A percentile compares a stretch with the other conserved stretches of the same genome.
Conservation (phyloP, 257 asterid genomes). For the Nicotiana noctiflora region DNA sequence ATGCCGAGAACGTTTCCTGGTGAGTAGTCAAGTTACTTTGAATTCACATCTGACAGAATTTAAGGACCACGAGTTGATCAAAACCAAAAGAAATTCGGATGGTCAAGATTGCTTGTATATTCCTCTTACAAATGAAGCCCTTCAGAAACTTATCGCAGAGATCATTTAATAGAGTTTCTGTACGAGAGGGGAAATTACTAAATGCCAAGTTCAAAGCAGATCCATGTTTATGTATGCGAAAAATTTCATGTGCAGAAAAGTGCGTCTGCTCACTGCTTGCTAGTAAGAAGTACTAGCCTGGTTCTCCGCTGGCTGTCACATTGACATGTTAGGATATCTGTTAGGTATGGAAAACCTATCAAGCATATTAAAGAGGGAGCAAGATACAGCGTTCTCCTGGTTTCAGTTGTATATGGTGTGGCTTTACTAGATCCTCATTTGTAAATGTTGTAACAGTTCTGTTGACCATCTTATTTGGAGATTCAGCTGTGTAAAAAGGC, state of each 20-base stretch:
- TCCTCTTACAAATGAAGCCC: conserved; percentile 76
- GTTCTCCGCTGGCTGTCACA: background rate
- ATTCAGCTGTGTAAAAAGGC: background rate
- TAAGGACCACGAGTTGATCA: conserved; percentile 88
- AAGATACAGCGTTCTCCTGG: too few relatives aligned
- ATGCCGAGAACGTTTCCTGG: conserved; percentile 82
- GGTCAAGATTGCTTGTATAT: conserved; percentile 79
- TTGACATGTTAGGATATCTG: background rate
- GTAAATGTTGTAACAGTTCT: background rate
- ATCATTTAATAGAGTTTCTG: conserved; percentile 33
- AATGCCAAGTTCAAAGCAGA: background rate
- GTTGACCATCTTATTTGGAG: background rate
- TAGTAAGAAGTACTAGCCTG: background rate
- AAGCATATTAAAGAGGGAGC: background rate
- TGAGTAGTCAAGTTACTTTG: conserved; percentile 81
- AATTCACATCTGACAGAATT: conserved; percentile 92
- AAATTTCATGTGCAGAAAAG: background rate
- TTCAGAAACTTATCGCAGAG: conserved; percentile 66
- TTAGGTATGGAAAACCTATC: background rate
- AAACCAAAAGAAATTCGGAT: conserved; percentile 66
- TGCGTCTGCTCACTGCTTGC: background rate
- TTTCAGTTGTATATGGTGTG: background rate
- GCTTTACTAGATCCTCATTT: background rate
- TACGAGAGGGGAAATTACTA: background rate
- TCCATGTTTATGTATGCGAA: background rate